Evolutionary conservation across 2,329 filamentous ascomycete genomes (phyloP).

Genomic region (Tothia fuscella): DNA sequence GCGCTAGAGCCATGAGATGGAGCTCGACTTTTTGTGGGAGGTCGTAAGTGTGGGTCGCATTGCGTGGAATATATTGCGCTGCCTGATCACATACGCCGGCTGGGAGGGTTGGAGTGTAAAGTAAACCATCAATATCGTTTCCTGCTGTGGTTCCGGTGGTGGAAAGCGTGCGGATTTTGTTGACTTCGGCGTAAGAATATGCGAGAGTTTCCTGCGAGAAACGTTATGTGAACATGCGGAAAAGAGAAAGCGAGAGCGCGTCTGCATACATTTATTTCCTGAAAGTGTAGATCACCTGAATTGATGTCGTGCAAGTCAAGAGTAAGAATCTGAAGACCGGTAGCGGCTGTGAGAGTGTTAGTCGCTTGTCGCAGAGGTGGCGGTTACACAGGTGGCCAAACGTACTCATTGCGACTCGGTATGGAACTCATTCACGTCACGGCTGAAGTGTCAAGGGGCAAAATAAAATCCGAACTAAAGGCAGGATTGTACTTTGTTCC

Average conservation of each 20-base stretch:
- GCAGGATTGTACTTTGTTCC: too few species aligned
- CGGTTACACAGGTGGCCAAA: neutral
- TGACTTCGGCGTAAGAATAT: constrained; percentile 26
- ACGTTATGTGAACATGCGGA: neutral
- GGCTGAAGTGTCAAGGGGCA: too few species aligned
- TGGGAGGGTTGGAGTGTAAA: constrained; percentile 69
- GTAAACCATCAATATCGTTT: constrained; percentile 58
- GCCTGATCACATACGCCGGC: constrained; percentile 51
- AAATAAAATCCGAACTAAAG: too few species aligned
- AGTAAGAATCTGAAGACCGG: constrained; percentile 19
- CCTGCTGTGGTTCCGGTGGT: constrained; percentile 51
- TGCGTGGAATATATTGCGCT: constrained; percentile 55
- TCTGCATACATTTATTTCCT: constrained; percentile 13
- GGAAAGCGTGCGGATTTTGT: constrained; percentile 65
- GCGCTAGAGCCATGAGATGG: constrained; percentile 68
- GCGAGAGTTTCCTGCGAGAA: constrained; percentile 16
- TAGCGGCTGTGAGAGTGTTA: constrained; percentile 16
- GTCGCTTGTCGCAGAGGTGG: neutral
- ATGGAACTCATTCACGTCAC: too few species aligned
- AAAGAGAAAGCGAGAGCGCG: too few species aligned
- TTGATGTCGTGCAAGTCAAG: constrained; percentile 19
- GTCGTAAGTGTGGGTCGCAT: constrained; percentile 61
- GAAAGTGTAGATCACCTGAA: constrained; percentile 10
- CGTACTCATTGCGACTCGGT: neutral
- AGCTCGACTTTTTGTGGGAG: constrained; percentile 53